phyloP scores from a whole-genome alignment of 192 early-diverging fungal genomes.

The Glomus cerebriforme region DNA sequence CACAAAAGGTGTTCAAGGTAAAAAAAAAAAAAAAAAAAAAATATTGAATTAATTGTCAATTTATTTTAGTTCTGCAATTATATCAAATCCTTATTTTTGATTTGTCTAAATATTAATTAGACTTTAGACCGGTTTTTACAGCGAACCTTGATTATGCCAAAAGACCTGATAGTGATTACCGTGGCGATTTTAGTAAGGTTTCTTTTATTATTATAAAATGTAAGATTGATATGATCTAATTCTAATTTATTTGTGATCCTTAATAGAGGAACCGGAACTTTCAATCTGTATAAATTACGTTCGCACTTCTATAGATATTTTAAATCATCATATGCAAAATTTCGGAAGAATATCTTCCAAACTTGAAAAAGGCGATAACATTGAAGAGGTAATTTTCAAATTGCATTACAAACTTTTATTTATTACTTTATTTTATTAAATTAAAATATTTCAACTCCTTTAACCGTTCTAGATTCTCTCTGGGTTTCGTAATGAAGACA shows the following conservation, averaged over 20 bases:
- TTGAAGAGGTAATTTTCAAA: not conserved
- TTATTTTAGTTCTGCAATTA: not conserved
- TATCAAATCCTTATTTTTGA: not conserved
- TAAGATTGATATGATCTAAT: not conserved
- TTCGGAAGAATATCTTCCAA: not conserved
- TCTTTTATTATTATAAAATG: not conserved
- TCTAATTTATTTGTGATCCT: not conserved
- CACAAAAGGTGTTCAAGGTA: not conserved
- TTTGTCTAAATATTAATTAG: not conserved
- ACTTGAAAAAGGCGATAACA: conserved; percentile 11
- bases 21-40: too few relatives aligned
- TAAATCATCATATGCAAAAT: not conserved
- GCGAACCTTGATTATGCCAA: conserved; percentile 14
- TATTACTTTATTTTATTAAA: not conserved
- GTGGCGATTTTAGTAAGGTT: conserved; percentile 9
- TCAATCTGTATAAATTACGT: conserved; percentile 22
- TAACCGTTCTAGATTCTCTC: not conserved
- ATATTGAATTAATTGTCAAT: not conserved
- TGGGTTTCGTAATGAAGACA: not conserved
- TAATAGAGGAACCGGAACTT: conserved; percentile 24
- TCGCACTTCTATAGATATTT: not conserved
- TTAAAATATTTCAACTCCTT: not conserved
- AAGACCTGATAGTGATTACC: conserved; percentile 9
- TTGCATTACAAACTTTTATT: not conserved
- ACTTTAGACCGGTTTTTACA: conserved; percentile 29